These are phyloP conservation scores for Aspergillus panamensis DNA, from an alignment of 495 filamentous ascomycete genomes.

Conservation along the genomic window DNA sequence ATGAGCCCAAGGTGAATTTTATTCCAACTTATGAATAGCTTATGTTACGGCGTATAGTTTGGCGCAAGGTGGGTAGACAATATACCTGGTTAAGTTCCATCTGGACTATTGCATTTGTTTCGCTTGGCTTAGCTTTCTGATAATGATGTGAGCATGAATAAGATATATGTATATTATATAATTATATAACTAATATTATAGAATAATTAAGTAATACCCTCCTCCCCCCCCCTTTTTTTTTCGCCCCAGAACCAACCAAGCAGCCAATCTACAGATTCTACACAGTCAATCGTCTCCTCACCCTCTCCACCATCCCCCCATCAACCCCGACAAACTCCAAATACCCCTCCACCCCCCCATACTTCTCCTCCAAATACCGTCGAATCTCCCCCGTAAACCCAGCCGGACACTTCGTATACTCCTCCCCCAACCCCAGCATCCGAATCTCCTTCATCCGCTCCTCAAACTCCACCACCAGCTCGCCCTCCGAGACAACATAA, in stretches of 20 bases:
- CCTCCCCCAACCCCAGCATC: slow-evolving; percentile 61
- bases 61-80: slow-evolving; percentile 3
- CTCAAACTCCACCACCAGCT: slow-evolving; percentile 57
- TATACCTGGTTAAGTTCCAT: background rate
- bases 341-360: slow-evolving; percentile 63
- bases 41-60: background rate
- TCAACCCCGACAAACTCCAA: slow-evolving; percentile 56
- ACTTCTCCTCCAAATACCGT: slow-evolving; percentile 48
- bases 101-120: background rate
- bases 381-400: slow-evolving; percentile 52
- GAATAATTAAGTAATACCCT: no score
- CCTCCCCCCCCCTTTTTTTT: no score
- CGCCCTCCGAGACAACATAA: slow-evolving; percentile 61
- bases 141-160: no score
- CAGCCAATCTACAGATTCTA: no score
- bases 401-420: slow-evolving; percentile 61
- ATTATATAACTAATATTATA: no score
- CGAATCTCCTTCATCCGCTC: slow-evolving; percentile 64
- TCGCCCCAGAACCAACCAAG: no score
- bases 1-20: background rate
- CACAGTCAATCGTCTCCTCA: slow-evolving; percentile 26
- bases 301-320: slow-evolving; percentile 31
- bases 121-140: no score
- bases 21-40: background rate
- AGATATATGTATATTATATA: no score